Evolutionary conservation across 1,284 basidiomycete genomes (phyloP).

Genomic region (Coriolopsis trogii): DNA sequence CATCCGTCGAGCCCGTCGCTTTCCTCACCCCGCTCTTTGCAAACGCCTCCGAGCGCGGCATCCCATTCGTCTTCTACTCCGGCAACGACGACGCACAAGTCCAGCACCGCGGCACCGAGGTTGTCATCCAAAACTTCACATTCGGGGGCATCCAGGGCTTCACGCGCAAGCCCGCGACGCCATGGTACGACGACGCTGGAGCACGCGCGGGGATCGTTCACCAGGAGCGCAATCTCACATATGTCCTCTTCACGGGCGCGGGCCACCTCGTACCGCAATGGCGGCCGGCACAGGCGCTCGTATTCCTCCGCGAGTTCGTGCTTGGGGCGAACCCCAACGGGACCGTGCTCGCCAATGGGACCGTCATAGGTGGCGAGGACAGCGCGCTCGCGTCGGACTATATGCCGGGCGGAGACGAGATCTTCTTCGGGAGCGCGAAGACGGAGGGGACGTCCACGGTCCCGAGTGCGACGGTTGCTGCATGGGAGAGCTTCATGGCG

Average conservation of each 20-base stretch:
- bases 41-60: slow-evolving; percentile 26
- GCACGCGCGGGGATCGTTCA: slow-evolving; percentile 34
- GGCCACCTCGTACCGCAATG: slow-evolving; percentile 34
- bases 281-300: slow-evolving; percentile 30
- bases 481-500: slow-evolving; percentile 47
- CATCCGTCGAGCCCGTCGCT: slow-evolving; percentile 40
- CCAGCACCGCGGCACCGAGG: slow-evolving; percentile 46
- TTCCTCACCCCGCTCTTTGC: slow-evolving; percentile 33
- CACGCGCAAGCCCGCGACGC: slow-evolving; percentile 60
- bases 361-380: slow-evolving; percentile 52
- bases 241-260: slow-evolving; percentile 33
- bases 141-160: slow-evolving; percentile 71
- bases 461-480: slow-evolving; percentile 45
- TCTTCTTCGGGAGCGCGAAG: slow-evolving; percentile 22
- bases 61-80: slow-evolving; percentile 33
- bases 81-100: slow-evolving; percentile 36
- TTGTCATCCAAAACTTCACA: slow-evolving; percentile 43
- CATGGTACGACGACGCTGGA: slow-evolving; percentile 40
- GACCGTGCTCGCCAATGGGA: slow-evolving; percentile 25
- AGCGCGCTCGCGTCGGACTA: slow-evolving; percentile 43
- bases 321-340: slow-evolving; percentile 29
- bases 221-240: slow-evolving; percentile 36
- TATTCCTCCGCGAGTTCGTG: slow-evolving; percentile 35
- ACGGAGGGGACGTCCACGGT: slow-evolving; percentile 20
- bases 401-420: slow-evolving; percentile 40